A percentile compares a stretch with the other conserved stretches of the same genome.
Conservation (phyloP, 2,329 filamentous ascomycete species). For the Chlorencoelia australis region DNA sequence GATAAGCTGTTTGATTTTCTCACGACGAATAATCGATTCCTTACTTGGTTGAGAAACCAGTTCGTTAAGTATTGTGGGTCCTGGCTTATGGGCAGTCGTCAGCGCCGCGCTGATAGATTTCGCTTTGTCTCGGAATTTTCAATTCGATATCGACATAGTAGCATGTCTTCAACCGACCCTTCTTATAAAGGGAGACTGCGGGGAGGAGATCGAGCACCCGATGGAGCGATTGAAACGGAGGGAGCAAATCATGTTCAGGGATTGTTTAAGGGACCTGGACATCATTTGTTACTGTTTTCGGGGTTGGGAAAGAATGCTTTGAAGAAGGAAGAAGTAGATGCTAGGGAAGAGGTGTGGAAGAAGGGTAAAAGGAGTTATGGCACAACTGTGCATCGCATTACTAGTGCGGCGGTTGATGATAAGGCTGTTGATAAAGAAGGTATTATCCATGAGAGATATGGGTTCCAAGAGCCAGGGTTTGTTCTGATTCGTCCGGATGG, state of each 20-base stretch:
- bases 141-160: conserved; percentile 33
- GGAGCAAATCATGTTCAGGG: conserved; percentile 18
- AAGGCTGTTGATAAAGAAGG: conserved; percentile 15
- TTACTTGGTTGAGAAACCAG: conserved; percentile 30
- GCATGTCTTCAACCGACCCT: conserved; percentile 27
- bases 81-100: conserved; percentile 21
- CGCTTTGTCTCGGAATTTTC: conserved; percentile 33
- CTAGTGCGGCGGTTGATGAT: conserved; percentile 1
- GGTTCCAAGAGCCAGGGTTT: conserved; percentile 15
- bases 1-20: conserved; percentile 33
- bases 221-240: conserved; percentile 25
- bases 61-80: conserved; percentile 33
- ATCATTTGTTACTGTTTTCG: conserved; percentile 29
- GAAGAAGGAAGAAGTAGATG: conserved; percentile 12
- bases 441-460: conserved; percentile 15
- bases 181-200: conserved; percentile 29
- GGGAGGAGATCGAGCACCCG: conserved; percentile 38
- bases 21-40: conserved; percentile 29
- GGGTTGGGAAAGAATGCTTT: conserved; percentile 10
- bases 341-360: conserved; percentile 3
- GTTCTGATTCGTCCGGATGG: conserved; percentile 18
- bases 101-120: conserved; percentile 21
- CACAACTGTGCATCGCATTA: conserved; percentile 1
- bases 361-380: no score
- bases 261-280: conserved; percentile 19